Evolutionary conservation across 2,329 filamentous ascomycete species (phyloP), one percentile per base, ranked within the genome.

Genomic region (Aureobasidium vineae): DNA sequence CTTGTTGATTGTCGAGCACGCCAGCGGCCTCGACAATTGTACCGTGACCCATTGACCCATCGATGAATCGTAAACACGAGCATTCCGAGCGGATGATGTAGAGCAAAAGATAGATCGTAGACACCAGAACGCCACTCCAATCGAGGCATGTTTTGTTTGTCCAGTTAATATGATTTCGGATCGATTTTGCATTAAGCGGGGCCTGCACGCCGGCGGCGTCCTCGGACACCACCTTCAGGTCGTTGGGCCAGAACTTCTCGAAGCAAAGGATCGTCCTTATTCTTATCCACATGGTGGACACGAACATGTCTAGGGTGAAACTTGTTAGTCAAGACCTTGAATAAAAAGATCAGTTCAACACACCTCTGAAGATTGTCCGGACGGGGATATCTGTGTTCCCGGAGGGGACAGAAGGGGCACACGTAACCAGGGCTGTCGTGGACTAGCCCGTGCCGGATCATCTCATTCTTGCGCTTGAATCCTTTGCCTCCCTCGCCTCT

Each of bases 281-380:
- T 88, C 76, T 92, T 95, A 74, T 98, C 93, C 45, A 88, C 81
- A 75, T 98, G 95, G 75, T 98, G 94, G 49, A 95, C 92, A 65
- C 92, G 87, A 40, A 98, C 95, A 77, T 99, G 95, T 77, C 92
- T 96, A 56, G 53, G n/a, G 47, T n/a, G 8, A 15, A 50, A 5
- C 7, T 8, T n/a, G 15, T 63, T 52, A 63, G 59, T 52, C 59
- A 40, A n/a, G 7, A 15, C 3, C 1, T 19, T 10, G 1, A 23
- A 2, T 26, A 4, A 2, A 19, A 3, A 6, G 5, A 26, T 11
- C 21, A 2, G 16, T 1, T 15, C 16, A 8, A 76, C 84, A 70
- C 82, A 96, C 91, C 94, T 88, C 81, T 97, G 94, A 66, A 99
- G 80, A 81, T 98, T 98, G 77, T 99, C 95, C 40, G 95, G 95